Evolutionary conservation across 2,329 filamentous ascomycete genomes (phyloP), one percentile per base, ranked within the genome.

Genomic region (Calonectria fujianensis): DNA sequence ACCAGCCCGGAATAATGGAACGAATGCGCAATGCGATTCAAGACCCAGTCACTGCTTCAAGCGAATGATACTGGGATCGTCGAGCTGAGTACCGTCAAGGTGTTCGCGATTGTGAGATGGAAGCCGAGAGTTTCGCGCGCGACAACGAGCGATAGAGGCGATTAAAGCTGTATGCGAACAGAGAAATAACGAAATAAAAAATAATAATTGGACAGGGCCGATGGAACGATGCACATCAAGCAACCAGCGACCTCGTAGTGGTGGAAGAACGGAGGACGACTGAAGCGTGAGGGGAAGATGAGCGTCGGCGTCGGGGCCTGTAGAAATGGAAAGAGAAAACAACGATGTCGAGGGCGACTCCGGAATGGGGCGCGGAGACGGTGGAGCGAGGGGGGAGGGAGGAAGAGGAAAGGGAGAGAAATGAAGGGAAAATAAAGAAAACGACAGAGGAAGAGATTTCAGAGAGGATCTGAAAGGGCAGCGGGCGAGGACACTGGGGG

Each of bases 151-250:
- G 78, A 81, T 80, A 77, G 77, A 81, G 75, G 81, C 82, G 83
- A 87, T 86, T 85, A 86, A 84, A 85, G 83, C 82, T 84, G 84
- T 84, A 85, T 83, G 80, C 84, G 85, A 87, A 87, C 85, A 83
- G 85, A 81, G 77, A 81, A 82, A 78, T 78, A 79, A 80, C 77
- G 78, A 76, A 76, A 69, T 78, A 80, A 81, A 72, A 61, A 76
- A 74, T 78, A 80, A 82, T 76, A 76, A 79, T 79, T 82, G 77
- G 81, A 81, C 77, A 79, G 76, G 75, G 73, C 78, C 79, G 69
- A 77, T 70, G 72, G 75, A 70, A 61, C 74, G 76, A 77, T 77
- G 78, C 75, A 80, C 79, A 77, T 82, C 79, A 80, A 82, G 76
- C 75, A 74, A 54, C 72, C 79, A 79, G 76, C 77, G 72, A 70